A percentile compares a stretch with the other conserved stretches of the same genome.
Conservation (phyloP, 139 green algal species). For the Micromonas pusilla region DNA sequence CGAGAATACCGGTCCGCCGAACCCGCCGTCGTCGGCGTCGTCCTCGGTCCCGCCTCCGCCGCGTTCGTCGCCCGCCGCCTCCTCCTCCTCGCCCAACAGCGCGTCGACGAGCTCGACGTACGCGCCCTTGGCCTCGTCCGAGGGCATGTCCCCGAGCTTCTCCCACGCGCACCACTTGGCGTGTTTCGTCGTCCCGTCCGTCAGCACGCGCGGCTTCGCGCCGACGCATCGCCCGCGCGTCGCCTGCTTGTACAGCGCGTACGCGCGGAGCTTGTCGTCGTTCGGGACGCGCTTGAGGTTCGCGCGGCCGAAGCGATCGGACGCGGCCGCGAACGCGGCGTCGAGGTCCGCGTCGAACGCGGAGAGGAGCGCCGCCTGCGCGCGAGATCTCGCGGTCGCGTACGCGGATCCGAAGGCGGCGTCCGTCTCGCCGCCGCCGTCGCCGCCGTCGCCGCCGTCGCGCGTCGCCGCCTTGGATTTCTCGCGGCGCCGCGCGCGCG, state of each 20-base stretch:
- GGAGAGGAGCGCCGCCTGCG: background rate
- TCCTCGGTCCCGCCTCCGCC: background rate
- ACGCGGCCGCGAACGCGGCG: background rate
- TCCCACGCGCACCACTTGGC: conserved; percentile 19
- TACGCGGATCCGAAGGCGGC: background rate
- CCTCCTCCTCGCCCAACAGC: background rate
- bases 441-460: too few relatives aligned
- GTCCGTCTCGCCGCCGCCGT: too few relatives aligned
- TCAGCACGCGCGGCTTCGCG: background rate
- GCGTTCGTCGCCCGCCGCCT: background rate
- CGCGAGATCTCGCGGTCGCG: background rate
- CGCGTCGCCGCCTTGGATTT: too few relatives aligned
- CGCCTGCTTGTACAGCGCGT: background rate
- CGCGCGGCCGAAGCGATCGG: background rate
- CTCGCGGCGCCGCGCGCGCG: too few relatives aligned
- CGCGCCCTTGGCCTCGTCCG: conserved; percentile 2
- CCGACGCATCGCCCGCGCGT: background rate
- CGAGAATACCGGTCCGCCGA: background rate
- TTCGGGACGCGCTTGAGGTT: background rate
- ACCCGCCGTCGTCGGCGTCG: background rate
- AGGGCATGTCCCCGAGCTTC: background rate
- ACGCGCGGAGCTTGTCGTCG: background rate
- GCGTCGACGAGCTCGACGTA: conserved; percentile 13
- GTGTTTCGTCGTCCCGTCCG: background rate
- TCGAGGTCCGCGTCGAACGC: background rate